Percentiles rank a stretch among this genome's conserved stretches.
phyloP scores from a whole-genome alignment of 1,284 basidiomycete species.

The Heterobasidion parviporum region DNA sequence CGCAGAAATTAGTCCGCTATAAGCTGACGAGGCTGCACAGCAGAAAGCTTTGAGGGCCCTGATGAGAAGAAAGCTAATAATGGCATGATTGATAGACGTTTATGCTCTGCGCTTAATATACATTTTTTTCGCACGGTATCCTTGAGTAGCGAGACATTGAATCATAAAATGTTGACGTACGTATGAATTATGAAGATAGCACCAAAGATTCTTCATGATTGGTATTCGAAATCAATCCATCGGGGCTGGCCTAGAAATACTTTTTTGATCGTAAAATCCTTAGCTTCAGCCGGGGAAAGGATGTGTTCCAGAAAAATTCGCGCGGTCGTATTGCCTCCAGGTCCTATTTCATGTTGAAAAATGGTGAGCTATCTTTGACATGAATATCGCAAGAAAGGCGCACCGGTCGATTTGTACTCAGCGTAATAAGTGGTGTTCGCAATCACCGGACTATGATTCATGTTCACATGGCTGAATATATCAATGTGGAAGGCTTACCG shows the following conservation, averaged over 20 bases:
- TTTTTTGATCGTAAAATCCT: conserved; percentile 33
- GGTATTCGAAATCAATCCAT: conserved; percentile 51
- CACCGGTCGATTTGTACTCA: conserved; percentile 48
- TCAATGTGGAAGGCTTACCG: conserved; percentile 21
- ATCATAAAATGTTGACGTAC: too few species aligned
- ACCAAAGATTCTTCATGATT: conserved; percentile 3
- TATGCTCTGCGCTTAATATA: too few species aligned
- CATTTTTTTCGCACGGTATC: too few species aligned
- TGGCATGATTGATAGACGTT: too few species aligned
- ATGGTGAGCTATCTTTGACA: not conserved
- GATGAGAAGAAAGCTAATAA: too few species aligned
- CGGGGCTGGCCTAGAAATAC: conserved; percentile 40
- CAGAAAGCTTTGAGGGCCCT: too few species aligned
- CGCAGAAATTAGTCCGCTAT: too few species aligned
- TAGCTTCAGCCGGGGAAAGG: conserved; percentile 30
- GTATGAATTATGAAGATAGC: too few species aligned
- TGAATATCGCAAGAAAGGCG: not conserved
- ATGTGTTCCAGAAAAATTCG: conserved; percentile 42
- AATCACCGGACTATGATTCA: conserved; percentile 30
- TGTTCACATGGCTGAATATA: not conserved
- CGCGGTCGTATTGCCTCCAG: conserved; percentile 39
- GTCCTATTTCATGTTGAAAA: conserved; percentile 28
- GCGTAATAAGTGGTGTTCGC: conserved; percentile 53
- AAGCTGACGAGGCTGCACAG: too few species aligned
- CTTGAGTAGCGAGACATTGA: too few species aligned